Base-by-base conservation (phyloP, 106 monocot genomes). In the Dioscorea alata region DNA sequence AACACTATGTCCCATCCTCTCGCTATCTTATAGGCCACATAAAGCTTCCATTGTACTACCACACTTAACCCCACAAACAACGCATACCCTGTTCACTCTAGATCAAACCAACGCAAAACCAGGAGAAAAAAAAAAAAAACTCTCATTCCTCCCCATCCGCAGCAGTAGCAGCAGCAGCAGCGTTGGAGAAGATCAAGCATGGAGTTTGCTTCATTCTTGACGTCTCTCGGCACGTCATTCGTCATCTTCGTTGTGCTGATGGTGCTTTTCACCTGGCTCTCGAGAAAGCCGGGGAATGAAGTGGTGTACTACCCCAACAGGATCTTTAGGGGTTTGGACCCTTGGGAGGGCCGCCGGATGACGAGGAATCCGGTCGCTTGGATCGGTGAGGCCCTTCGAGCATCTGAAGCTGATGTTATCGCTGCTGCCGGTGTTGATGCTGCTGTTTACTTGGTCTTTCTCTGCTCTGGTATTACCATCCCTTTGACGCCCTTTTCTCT, bases 391-490 rank as follows among this genome's bases (percentile, higher is more conserved):
- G 89, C 92, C 25, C 17, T 89, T 13, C 23, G 53, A 18, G 86
- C 92, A 10, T 48, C 74, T 59, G 96, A 97, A 69, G 84, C 75
- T 15, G 89, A 92, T 28, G 74, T 97, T 57, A 59, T 97, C 33
- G 84, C 78, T 53, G 74, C 78, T 0, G 86, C 75, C 32, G 96
- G 92, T 4, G 84, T 92, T 25, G 96, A 97, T 57, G 76, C 89
- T 49, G 84, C 89, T 21, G 80, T 89, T 20, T 97, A 97, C 74
- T 71, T 97, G 77, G 62, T 97, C 49, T 97, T 97, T 71, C 92
- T 97, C 33, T 34, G 74, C 68, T 74, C 92, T 52, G 89, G 96
- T 97, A 68, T 52, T 19, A 20, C n/a, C 21, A 4, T 23, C 12
- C 2, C 12, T 48, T 10, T 21, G 14, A 2, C 20, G 12, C 28